Evolutionary conservation across 1,284 basidiomycete genomes (phyloP), one percentile per base, ranked within the genome.

Genomic region (Tilletiaria anomala): DNA sequence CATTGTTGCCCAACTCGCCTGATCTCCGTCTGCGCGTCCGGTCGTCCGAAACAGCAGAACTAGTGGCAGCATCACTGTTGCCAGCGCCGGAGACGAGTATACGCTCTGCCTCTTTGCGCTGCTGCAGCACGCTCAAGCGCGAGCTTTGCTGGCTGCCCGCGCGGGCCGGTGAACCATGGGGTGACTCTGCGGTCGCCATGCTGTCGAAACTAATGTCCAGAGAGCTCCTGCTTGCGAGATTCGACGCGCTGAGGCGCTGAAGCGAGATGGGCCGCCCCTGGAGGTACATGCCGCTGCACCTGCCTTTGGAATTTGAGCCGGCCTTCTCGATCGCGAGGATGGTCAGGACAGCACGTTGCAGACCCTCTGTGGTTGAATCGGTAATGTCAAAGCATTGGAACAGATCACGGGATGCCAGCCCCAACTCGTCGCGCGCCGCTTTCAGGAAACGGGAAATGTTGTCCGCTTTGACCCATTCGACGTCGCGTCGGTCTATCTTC

Each of bases 401-500:
- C 20, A 59, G 38, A 18, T 59, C 54, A 37, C 53, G 53, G 18
- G 52, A 50, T 12, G 48, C 45, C 34, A 59, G 37, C n/a, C 52
- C 54, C 20, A 59, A 49, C 11, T 51, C 42, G 21, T 59, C 54
- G 11, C 54, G 37, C 6, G 54, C 54, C 6, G 54, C 54, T 11
- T 53, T 43, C 32, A 59, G 33, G 36, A 57, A 59, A 4, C 50
- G 47, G 14, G 50, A 57, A 33, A 57, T 52, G 43, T 59, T 56
- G n/a, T n/a, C n/a, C n/a, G n/a, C n/a, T n/a, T n/a, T n/a, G n/a
- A n/a, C n/a, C n/a, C n/a, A n/a, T n/a, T n/a, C n/a, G n/a, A n/a
- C n/a, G n/a, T n/a, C n/a, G n/a, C n/a, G n/a, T n/a, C n/a, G n/a
- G n/a, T n/a, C n/a, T n/a, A n/a, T n/a, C n/a, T n/a, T n/a, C n/a